Base-by-base conservation (phyloP, 202 grass and related monocot genomes). In the Thinopyrum obtusiflorum region DNA sequence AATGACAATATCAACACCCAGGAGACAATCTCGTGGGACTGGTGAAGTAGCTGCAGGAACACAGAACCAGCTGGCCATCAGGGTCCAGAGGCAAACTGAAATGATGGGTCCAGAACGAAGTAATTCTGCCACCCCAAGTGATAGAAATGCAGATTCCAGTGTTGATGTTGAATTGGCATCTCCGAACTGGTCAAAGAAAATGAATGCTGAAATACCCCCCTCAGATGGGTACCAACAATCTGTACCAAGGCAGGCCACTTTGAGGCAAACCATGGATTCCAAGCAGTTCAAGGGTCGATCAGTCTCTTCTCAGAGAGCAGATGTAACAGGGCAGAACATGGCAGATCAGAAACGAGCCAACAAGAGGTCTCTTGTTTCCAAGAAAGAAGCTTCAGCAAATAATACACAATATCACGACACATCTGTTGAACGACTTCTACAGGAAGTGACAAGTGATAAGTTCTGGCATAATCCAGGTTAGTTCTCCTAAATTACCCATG, bases 401-500 rank as follows among this genome's bases (percentile, higher is more conserved):
- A 97, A 78, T 77, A 33, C 31, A 12, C 97, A 94, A 27, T 98
- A 92, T 65, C 84, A 92, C 69, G 97, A 96, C 78, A 90, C 97
- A 46, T 98, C 93, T 76, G 91, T 98, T 44, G 97, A 94, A 73
- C 83, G 97, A 24, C 93, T 98, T 71, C 90, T 91, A 68, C 88
- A 94, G 15, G 97, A 99, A 87, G 97, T 99, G 73, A 99, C 97
- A 51, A 99, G 76, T 49, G 92, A 93, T 74, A 99, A 97, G 59
- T 99, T 99, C 81, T 99, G 97, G 97, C 90, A 97, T 71, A 92
- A 99, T 93, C 94, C 97, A 91, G 94, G 97, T 99, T 87, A 73
- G 69, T 86, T 85, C 23, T 71, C 83, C 14, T 23, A 46, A 29
- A 65, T 47, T 57, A 25, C 29, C 8, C 51, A 78, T 85, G 42